Evolutionary conservation across 441 rosid genomes (phyloP), one percentile per base, ranked within the genome.

Genomic region (Brassica hybrid): DNA sequence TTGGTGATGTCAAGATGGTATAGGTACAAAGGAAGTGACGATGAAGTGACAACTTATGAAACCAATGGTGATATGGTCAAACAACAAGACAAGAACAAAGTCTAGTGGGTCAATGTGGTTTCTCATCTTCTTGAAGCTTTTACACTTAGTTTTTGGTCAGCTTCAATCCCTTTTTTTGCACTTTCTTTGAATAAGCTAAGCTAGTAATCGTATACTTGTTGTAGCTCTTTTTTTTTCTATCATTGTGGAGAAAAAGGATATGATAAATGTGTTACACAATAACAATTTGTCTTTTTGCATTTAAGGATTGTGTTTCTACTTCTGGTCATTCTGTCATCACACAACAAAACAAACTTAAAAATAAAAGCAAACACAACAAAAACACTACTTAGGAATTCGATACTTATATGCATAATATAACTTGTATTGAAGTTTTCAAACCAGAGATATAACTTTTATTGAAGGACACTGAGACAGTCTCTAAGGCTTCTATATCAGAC

Each of bases 1-100:
- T 74, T 88, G 60, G 25, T 83, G 9, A 82, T 88, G 54, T 71
- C 96, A 14, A 87, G 69, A 70, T 87, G 97, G 96, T 92, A 88
- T 73, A 84, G 86, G 75, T 90, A 90, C 81, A 92, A 87, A 80
- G 89, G 66, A 52, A 80, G 76, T 72, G 77, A 76, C 32, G 77
- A 80, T 19, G 48, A 16, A 69, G 63, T n/a, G 62, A 79, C 73
- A 25, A 5, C 67, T 23, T 34, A 56, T 58, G 83, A 89, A 72
- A 66, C 74, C 36, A 82, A 62, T 14, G 75, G 57, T 16, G 85
- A 86, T 67, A 3, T 48, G 63, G 71, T 21, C 63, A 74, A 79
- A 69, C 63, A 69, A 64, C 75, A 66, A 60, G 79, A 71, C 45
- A 80, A 75, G 77, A 61, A 66, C 71, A 10, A 36, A 38, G 83